Evolutionary conservation across 495 filamentous ascomycete species (phyloP), one percentile per base, ranked within the genome.

Genomic region (Aspergillus leporis): DNA sequence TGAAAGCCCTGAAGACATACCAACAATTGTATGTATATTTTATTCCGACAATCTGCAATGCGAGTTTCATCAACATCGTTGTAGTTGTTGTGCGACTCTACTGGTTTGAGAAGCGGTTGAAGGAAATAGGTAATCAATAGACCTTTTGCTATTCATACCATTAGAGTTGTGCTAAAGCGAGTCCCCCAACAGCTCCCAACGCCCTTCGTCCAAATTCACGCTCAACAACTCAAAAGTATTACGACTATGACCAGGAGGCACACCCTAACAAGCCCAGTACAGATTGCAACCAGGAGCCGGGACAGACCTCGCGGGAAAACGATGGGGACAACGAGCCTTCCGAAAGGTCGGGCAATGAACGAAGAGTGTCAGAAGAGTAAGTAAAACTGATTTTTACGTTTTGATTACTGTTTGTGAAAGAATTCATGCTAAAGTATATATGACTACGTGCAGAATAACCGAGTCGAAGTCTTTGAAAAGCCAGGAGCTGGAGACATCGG

Each of bases 11-110:
- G 25, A 70, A 75, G 46, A 70, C 63, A n/a, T 76, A 77, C 54
- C 74, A 77, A 54, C 74, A 77, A 51, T 49, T 77, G 16, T 72
- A 65, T 21, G 43, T 74, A 21, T 77, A 75, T 30, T 56, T 75
- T 28, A 58, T 72, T 48, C 71, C 74, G 0, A 70, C 74, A 0
- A 38, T 74, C 5, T 62, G 60, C 12, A 74, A 75, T 32, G n/a
- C 72, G 28, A 59, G 67, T 1, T 74, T 77, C 34, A 65, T 75
- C 64, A 75, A 74, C 48, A 74, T 71, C 30, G 19, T 70, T 12
- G 66, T 74, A 16, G 66, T 77, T 16, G 48, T 71, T 40, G 62
- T 74, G 22, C 67, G 74, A 3, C 36, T 76, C 16, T 56, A 65
- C 43, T 75, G 72, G 73, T 74, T 75, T 51, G 64, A 71, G 28